Evolutionary conservation across 179 eudicot species (phyloP).

Genomic region (Silene vulgaris): DNA sequence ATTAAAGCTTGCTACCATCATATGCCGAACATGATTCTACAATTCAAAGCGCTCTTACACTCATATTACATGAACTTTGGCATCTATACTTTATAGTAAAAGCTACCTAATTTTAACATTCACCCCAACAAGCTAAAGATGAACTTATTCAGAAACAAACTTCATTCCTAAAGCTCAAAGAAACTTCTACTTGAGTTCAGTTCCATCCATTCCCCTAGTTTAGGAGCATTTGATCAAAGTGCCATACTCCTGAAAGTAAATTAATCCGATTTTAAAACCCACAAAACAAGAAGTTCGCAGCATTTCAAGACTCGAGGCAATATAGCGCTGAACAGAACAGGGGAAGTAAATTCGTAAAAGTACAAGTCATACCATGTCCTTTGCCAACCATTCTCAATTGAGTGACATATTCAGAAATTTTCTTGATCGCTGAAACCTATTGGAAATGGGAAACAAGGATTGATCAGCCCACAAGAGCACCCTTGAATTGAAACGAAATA

Average conservation of each 20-base stretch:
- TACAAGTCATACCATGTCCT: slow-evolving; percentile 61
- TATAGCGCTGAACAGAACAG: not conserved
- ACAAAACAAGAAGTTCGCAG: not conserved
- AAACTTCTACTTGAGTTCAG: not conserved
- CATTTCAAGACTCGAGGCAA: not conserved
- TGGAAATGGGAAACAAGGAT: not conserved
- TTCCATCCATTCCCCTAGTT: slow-evolving; percentile 18
- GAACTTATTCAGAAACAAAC: slow-evolving; percentile 8
- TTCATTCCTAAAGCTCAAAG: not conserved
- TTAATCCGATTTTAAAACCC: not conserved
- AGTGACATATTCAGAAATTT: slow-evolving; percentile 79
- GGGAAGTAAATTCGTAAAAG: not conserved
- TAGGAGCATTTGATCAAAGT: slow-evolving; percentile 66
- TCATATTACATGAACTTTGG: too few species aligned
- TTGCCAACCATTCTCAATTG: slow-evolving; percentile 80
- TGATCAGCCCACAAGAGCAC: not conserved
- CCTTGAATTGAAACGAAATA: too few species aligned
- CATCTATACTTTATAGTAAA: too few species aligned
- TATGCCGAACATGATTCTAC: too few species aligned
- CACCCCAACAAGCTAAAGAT: not conserved
- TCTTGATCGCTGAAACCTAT: slow-evolving; percentile 81
- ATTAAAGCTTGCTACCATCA: too few species aligned
- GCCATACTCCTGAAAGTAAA: slow-evolving; percentile 54
- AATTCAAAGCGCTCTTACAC: too few species aligned
- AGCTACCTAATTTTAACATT: too few species aligned